Percentiles rank a stretch among this genome's conserved stretches.
Evolutionary conservation across 768 basidiomycete species (phyloP).

Genomic region (Amanita polypyramis): DNA sequence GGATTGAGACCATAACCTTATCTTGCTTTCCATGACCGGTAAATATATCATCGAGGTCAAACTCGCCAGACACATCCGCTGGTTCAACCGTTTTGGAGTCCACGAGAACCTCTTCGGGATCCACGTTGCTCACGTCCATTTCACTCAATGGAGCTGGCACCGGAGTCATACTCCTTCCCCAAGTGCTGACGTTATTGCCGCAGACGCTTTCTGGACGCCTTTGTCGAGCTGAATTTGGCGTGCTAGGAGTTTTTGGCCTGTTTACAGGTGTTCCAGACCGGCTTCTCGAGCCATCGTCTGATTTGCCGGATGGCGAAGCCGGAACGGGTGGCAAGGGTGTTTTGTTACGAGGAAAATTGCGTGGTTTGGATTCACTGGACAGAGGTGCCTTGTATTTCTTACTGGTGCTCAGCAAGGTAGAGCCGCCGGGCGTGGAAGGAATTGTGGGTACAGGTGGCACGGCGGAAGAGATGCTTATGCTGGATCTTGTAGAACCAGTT

Average conservation of each 20-base stretch:
- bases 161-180: conserved; percentile 38
- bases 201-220: conserved; percentile 4
- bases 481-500: background rate
- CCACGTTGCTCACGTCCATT: conserved; percentile 68
- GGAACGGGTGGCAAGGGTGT: conserved; percentile 36
- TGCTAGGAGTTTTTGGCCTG: conserved; percentile 44
- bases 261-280: conserved; percentile 15
- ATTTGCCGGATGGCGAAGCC: conserved; percentile 23
- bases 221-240: conserved; percentile 20
- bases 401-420: conserved; percentile 20
- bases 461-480: background rate
- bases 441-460: background rate
- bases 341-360: conserved; percentile 12
- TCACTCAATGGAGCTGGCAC: conserved; percentile 42
- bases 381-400: conserved; percentile 64
- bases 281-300: conserved; percentile 8
- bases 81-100: conserved; percentile 66
- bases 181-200: background rate
- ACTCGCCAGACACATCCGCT: conserved; percentile 55
- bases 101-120: conserved; percentile 66
- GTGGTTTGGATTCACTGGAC: conserved; percentile 29
- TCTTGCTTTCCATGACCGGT: conserved; percentile 60
- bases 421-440: background rate
- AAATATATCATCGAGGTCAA: conserved; percentile 36
- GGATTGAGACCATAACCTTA: conserved; percentile 79